phyloP scores from a whole-genome alignment of 768 basidiomycete genomes.

The Russula sp. region DNA sequence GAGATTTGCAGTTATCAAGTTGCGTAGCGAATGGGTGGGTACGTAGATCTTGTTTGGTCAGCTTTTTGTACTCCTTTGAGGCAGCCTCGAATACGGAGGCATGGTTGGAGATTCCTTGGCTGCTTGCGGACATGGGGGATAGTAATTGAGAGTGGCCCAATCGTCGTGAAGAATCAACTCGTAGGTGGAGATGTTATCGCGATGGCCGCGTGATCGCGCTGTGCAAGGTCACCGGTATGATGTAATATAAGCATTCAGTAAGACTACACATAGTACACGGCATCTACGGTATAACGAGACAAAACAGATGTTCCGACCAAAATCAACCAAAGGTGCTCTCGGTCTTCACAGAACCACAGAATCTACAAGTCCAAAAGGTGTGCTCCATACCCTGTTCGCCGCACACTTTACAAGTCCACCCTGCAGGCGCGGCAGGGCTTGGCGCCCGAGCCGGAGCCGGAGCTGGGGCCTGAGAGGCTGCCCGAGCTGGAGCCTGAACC shows the following conservation, averaged over 20 bases:
- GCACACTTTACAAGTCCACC: conserved; percentile 63
- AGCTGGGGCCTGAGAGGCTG: too few species aligned
- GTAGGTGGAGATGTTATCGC: not conserved
- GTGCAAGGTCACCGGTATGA: too few species aligned
- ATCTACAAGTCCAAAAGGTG: conserved; percentile 68
- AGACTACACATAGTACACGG: not conserved
- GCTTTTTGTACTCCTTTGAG: not conserved
- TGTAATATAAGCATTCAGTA: too few species aligned
- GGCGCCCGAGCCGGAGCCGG: not conserved
- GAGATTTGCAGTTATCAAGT: not conserved
- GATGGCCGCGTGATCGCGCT: too few species aligned
- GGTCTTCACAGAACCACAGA: conserved; percentile 64
- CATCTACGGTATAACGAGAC: not conserved
- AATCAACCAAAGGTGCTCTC: conserved; percentile 25
- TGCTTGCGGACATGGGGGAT: not conserved
- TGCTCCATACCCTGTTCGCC: conserved; percentile 55
- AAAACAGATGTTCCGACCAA: not conserved
- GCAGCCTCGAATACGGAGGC: not conserved
- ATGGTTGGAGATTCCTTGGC: not conserved
- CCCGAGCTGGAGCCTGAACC: not conserved
- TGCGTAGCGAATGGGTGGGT: not conserved
- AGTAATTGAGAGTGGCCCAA: too few species aligned
- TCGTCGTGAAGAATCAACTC: too few species aligned
- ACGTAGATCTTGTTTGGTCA: not conserved
- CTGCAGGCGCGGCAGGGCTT: not conserved